A percentile compares a stretch with the other conserved stretches of the same genome.
phyloP scores from a whole-genome alignment of 2,329 filamentous ascomycete species.

The Diaporthe ilicicola region DNA sequence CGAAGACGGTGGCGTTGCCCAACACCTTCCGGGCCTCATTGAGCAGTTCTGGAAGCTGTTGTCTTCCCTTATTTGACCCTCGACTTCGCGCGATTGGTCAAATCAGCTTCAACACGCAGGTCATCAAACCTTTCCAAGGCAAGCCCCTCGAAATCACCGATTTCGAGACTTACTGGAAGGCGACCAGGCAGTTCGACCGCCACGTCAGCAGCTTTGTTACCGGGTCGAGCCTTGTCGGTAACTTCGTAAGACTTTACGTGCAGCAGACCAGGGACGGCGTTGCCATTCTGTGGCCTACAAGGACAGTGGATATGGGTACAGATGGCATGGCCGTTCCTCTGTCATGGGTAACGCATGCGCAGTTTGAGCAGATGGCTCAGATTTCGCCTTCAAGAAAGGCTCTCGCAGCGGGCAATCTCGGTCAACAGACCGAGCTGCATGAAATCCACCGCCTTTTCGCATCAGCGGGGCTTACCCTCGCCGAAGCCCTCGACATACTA shows the following conservation, averaged over 20 bases:
- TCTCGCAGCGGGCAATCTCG: constrained; percentile 59
- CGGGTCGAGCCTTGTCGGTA: constrained; percentile 93
- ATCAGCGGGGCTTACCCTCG: constrained; percentile 79
- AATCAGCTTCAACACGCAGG: constrained; percentile 92
- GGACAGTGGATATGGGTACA: constrained; percentile 76
- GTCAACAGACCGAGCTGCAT: constrained; percentile 41
- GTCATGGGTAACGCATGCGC: constrained; percentile 77
- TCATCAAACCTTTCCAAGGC: constrained; percentile 95
- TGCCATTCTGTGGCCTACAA: constrained; percentile 87
- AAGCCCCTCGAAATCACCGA: constrained; percentile 95
- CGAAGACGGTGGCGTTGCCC: constrained; percentile 90
- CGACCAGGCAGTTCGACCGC: constrained; percentile 89
- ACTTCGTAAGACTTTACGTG: constrained; percentile 91
- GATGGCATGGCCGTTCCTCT: constrained; percentile 80
- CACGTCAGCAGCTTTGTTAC: constrained; percentile 89
- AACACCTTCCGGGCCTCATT: constrained; percentile 81
- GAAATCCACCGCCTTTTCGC: constrained; percentile 77
- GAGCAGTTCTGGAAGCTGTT: constrained; percentile 81
- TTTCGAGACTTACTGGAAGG: constrained; percentile 99
- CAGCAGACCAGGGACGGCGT: constrained; percentile 90
- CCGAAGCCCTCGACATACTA: constrained; percentile 78
- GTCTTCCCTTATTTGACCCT: constrained; percentile 91
- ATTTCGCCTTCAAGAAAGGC: constrained; percentile 52
- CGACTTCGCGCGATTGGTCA: constrained; percentile 91
- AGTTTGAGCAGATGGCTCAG: constrained; percentile 68